A percentile compares a stretch with the other conserved stretches of the same genome.
Conservation (phyloP, 176 grass and related monocot genomes). For the Coix lacrymajobi region DNA sequence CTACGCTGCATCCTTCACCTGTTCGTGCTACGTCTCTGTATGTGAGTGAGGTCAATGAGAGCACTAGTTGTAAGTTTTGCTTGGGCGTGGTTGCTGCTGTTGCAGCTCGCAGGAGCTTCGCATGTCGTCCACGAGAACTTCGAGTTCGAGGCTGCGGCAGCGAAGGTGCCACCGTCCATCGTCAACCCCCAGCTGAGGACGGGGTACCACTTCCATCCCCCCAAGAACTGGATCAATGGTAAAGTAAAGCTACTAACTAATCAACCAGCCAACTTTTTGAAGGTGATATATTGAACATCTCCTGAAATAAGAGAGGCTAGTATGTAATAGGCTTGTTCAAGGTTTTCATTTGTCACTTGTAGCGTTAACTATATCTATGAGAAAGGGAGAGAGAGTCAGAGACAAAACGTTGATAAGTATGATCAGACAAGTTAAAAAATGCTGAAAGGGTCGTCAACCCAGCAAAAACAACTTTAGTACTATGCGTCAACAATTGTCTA, state of each 20-base stretch:
- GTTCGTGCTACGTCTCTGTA: background rate
- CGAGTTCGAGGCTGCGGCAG: background rate
- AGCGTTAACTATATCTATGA: background rate
- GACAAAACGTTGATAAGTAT: background rate
- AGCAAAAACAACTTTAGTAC: too few relatives aligned
- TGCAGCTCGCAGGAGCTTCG: conserved; percentile 38
- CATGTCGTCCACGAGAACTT: conserved; percentile 34
- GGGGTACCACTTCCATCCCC: conserved; percentile 65
- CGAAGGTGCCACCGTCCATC: conserved; percentile 35
- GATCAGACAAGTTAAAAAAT: too few relatives aligned
- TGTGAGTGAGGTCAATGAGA: conserved; percentile 17
- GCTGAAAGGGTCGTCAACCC: too few relatives aligned
- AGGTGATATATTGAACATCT: background rate
- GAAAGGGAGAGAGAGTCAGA: too few relatives aligned
- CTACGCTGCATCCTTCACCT: background rate
- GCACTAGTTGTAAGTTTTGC: background rate
- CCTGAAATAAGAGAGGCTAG: too few relatives aligned
- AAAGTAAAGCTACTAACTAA: background rate
- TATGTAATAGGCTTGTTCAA: background rate
- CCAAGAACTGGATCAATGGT: conserved; percentile 86
- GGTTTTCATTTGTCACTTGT: background rate
- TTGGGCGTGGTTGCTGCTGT: conserved; percentile 26
- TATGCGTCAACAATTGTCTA: too few relatives aligned
- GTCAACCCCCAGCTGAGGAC: conserved; percentile 29
- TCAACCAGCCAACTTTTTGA: background rate